Conservation (phyloP, 2,329 filamentous ascomycete species). For the Huntiella moniliformis region DNA sequence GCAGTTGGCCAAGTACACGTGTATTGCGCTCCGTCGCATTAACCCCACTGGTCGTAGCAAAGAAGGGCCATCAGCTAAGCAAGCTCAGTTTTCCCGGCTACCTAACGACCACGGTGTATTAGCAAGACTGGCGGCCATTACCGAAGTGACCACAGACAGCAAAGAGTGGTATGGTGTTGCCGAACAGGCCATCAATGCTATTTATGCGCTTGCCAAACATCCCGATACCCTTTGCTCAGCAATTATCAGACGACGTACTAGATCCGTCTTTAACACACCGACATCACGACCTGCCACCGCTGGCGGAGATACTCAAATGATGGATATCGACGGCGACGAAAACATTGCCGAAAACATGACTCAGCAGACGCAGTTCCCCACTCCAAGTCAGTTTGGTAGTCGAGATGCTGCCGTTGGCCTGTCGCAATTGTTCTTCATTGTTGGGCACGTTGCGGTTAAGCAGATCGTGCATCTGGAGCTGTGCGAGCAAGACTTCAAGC, state of each 20-base stretch:
- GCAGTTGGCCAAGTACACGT: conserved; percentile 84
- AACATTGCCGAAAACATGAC: conserved; percentile 14
- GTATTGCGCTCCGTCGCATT: conserved; percentile 78
- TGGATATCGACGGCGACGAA: conserved; percentile 14
- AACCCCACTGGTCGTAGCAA: conserved; percentile 60
- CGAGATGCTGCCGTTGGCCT: conserved; percentile 55
- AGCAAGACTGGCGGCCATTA: conserved; percentile 60
- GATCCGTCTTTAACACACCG: conserved; percentile 46
- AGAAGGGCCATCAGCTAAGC: conserved; percentile 43
- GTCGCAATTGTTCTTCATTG: conserved; percentile 83
- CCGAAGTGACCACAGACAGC: conserved; percentile 69
- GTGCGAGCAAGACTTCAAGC: conserved; percentile 96
- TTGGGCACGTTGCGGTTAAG: conserved; percentile 93
- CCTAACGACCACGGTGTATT: conserved; percentile 85
- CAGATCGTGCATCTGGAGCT: conserved; percentile 96
- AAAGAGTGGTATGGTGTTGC: conserved; percentile 95
- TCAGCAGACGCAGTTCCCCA: conserved; percentile 18
- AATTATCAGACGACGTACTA: conserved; percentile 72
- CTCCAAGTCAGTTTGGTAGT: conserved; percentile 20
- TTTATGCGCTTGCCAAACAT: conserved; percentile 85
- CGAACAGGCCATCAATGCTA: conserved; percentile 88
- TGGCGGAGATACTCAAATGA: conserved; percentile 18
- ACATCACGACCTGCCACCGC: conserved; percentile 18
- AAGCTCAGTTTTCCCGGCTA: conserved; percentile 53
- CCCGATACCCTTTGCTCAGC: conserved; percentile 87